These are phyloP conservation scores for Gonium pectorale DNA, from an alignment of 139 green algal species.

Conservation along the genomic window DNA sequence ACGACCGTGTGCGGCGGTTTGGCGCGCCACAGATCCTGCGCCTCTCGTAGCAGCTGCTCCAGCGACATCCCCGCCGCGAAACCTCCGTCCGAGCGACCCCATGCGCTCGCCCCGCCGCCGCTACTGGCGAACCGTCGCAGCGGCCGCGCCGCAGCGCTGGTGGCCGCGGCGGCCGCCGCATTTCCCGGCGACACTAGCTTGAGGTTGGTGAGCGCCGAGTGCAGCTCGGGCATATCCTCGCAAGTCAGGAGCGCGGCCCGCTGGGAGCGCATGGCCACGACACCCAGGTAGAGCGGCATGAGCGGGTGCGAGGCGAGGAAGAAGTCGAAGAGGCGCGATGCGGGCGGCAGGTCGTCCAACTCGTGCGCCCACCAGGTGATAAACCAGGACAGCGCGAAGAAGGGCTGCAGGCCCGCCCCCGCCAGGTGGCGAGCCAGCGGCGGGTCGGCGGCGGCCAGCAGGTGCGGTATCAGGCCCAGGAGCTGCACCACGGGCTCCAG, in stretches of 20 bases:
- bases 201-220: slow-evolving; percentile 75
- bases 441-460: slow-evolving; percentile 65
- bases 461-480: slow-evolving; percentile 71
- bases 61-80: background rate
- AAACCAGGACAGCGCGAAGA: slow-evolving; percentile 77
- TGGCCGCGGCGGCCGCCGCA: background rate
- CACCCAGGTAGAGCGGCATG: slow-evolving; percentile 92
- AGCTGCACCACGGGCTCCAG: slow-evolving; percentile 80
- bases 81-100: background rate
- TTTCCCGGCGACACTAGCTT: background rate
- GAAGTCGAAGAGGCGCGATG: slow-evolving; percentile 89
- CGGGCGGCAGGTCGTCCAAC: slow-evolving; percentile 64
- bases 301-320: slow-evolving; percentile 89
- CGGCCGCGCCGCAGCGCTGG: background rate
- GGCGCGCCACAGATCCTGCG: slow-evolving; percentile 26
- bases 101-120: no score
- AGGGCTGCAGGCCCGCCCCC: slow-evolving; percentile 67
- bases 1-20: slow-evolving; percentile 19
- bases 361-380: slow-evolving; percentile 95
- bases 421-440: slow-evolving; percentile 52
- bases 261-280: slow-evolving; percentile 68
- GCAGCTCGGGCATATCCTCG: slow-evolving; percentile 69
- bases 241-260: slow-evolving; percentile 65
- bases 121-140: no score
- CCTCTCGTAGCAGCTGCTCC: slow-evolving; percentile 20